Evolutionary conservation across 1,284 basidiomycete genomes (phyloP), one percentile per base, ranked within the genome.

Genomic region (Heterobasidion occidentale): DNA sequence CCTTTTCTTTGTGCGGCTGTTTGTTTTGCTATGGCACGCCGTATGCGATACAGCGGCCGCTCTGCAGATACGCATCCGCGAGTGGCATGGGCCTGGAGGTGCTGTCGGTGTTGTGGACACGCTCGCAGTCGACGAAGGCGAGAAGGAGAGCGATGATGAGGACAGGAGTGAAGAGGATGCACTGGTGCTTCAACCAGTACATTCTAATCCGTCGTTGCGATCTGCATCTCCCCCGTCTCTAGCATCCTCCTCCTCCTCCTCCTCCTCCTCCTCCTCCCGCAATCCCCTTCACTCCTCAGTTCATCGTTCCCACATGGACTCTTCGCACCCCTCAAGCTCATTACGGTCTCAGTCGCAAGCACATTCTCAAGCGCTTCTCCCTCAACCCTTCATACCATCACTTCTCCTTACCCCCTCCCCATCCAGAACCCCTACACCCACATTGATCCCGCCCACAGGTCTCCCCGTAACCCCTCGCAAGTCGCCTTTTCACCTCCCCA

Each of bases 401-500:
- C 51, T 57, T 8, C 46, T 66, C 7, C 59, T 63, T 33, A 69
- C 62, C 64, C 69, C 44, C 65, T 71, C 62, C 58, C 67, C 15
- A 65, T 60, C 42, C 59, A 67, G 34, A 58, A 71, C 19, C 51
- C 59, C 56, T 34, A 58, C 53, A 60, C 71, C 52, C 64, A 71
- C 61, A 59, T 68, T n/a, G 62, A 45, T 66, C 7, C 68, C 75
- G 34, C 73, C 74, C 54, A 74, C 81, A 34, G 80, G 81, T 0
- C 81, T 85, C 46, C 69, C 74, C 48, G 63, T 77, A 54, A 63
- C 73, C 45, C 64, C 79, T 19, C 79, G 80, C 59, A 82, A 78
- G 65, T 81, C 85, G 0, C 84, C 87, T 1, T 88, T 94, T 64
- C 89, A 88, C 66, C 74, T 83, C 19, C 91, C 84, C 49, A 98